Evolutionary conservation across 116 monocot genomes (phyloP), one percentile per base, ranked within the genome.

Genomic region (Dioscorea cayenensis): DNA sequence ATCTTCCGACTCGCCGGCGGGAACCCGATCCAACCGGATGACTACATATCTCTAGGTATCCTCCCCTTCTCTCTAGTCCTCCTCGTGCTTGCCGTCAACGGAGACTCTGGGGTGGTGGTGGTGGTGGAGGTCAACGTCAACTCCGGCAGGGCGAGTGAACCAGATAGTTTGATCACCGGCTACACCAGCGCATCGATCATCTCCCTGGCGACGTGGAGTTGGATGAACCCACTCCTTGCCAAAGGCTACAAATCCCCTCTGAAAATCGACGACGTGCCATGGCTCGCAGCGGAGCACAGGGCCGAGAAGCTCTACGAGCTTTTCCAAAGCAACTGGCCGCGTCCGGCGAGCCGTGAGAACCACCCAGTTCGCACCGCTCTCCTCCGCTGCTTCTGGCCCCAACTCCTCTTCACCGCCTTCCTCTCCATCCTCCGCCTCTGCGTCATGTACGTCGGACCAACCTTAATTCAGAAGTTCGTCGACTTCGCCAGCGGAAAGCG

Each of bases 371-470:
- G 83, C 7, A 82, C 64, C 22, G 77, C 97, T 0, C 81, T 97
- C 4, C 69, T 97, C 67, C 73, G 79, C 19, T 90, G 86, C 81
- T 90, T 97, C 83, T 97, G 81, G 86, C 82, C 82, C 4, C 73
- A 84, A 49, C 82, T 97, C 65, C 49, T 78, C 28, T 65, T 93
- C 69, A 90, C 88, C 51, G 93, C 90, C 51, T 66, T 28, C 29
- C 86, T 97, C 59, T 78, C 97, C 65, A 13, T 92, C 51, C 13
- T 87, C 68, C 81, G 83, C 0, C 76, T 97, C 11, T 64, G 49
- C 55, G 97, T 97, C 19, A 90, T 97, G 97, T 97, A 88, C 85
- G 88, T 92, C 13, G 97, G 97, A 3, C 97, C 97, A 28, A 78
- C 75, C 7, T 82, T 97, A 6, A 88, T 97, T 72, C 69, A 87